Evolutionary conservation across 768 basidiomycete genomes (phyloP).

Genomic region (Epithele typhae): DNA sequence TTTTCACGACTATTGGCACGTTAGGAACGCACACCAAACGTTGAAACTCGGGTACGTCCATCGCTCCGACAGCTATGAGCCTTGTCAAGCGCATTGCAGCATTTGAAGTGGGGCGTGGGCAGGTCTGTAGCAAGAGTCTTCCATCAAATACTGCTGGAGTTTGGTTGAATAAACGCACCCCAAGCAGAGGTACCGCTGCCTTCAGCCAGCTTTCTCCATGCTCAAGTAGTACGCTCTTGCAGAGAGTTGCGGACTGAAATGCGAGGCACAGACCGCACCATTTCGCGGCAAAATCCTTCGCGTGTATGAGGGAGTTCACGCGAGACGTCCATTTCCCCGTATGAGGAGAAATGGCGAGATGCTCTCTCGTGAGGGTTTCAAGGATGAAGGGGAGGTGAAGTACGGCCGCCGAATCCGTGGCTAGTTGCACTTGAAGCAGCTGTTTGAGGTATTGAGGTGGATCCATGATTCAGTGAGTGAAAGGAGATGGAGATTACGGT

Average conservation of each 20-base stretch:
- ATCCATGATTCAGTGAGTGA: constrained; percentile 2
- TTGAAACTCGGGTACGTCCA: constrained; percentile 72
- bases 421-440: constrained; percentile 67
- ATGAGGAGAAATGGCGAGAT: constrained; percentile 59
- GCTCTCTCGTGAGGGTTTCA: constrained; percentile 45
- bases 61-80: constrained; percentile 55
- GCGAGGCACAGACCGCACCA: constrained; percentile 83
- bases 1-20: constrained; percentile 63
- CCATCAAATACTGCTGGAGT: constrained; percentile 30
- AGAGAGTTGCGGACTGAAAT: constrained; percentile 55
- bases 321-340: constrained; percentile 73
- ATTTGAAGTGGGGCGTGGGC: constrained; percentile 54
- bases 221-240: constrained; percentile 60
- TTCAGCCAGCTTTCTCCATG: constrained; percentile 71
- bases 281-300: constrained; percentile 70
- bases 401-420: constrained; percentile 60
- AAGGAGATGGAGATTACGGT: neutral
- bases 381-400: constrained; percentile 57
- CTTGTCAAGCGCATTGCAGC: constrained; percentile 62
- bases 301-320: constrained; percentile 68
- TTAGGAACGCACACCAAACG: constrained; percentile 71
- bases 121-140: constrained; percentile 51
- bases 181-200: constrained; percentile 58
- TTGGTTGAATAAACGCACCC: constrained; percentile 39
- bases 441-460: constrained; percentile 49